A percentile compares a stretch with the other conserved stretches of the same genome.
Evolutionary conservation across 495 filamentous ascomycete species (phyloP).

Genomic region (Aspergillus sclerotioniger): DNA sequence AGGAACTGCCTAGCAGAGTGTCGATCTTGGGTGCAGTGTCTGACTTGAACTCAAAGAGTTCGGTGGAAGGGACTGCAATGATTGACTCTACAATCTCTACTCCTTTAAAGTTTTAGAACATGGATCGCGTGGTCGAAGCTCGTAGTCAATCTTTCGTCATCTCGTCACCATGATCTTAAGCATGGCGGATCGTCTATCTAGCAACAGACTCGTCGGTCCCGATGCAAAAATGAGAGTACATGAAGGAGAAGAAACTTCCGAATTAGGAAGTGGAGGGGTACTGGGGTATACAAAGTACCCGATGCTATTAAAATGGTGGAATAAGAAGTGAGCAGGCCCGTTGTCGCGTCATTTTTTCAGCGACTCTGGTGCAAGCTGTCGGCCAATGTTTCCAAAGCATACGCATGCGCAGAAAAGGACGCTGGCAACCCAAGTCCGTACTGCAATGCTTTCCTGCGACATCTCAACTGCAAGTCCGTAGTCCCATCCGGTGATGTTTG

Average conservation of each 20-base stretch:
- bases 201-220: background rate
- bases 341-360: constrained; percentile 21
- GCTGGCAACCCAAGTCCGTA: constrained; percentile 82
- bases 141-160: background rate
- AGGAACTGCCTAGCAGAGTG: constrained; percentile 45
- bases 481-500: constrained; percentile 36
- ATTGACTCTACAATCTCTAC: constrained; percentile 58
- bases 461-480: constrained; percentile 53
- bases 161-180: background rate
- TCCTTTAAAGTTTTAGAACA: constrained; percentile 14
- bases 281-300: constrained; percentile 1
- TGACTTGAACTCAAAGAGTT: constrained; percentile 35
- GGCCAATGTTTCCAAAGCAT: constrained; percentile 94
- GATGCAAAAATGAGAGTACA: background rate
- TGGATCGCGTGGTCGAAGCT: background rate
- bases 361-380: constrained; percentile 59
- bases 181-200: background rate
- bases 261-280: too few species aligned
- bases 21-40: constrained; percentile 71
- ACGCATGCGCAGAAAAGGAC: constrained; percentile 92
- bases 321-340: background rate
- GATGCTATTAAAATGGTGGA: background rate
- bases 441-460: constrained; percentile 73
- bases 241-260: background rate
- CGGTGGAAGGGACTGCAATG: constrained; percentile 65